A percentile compares a stretch with the other conserved stretches of the same genome.
Conservation (phyloP, 1,284 basidiomycete species). For the Vanrija pseudolonga region DNA sequence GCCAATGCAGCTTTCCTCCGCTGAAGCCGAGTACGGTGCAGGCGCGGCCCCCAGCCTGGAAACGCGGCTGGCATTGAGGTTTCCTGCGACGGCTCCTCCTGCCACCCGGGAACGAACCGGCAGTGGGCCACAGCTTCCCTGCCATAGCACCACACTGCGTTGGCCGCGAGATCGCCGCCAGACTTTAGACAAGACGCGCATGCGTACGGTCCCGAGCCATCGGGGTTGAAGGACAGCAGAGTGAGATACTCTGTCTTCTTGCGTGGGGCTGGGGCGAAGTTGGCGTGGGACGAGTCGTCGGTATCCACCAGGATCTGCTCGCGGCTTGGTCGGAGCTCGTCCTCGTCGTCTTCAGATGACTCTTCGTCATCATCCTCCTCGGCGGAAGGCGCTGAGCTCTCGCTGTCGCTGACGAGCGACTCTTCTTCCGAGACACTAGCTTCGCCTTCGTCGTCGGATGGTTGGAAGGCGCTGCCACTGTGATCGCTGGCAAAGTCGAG, state of each 20-base stretch:
- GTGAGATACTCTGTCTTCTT: not conserved
- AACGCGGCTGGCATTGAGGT: no score
- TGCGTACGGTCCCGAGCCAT: not conserved
- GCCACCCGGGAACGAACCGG: not conserved
- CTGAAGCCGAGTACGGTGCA: no score
- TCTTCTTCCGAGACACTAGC: not conserved
- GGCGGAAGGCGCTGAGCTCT: no score
- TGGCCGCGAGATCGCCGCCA: not conserved
- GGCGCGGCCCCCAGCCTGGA: no score
- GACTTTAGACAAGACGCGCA: conserved; percentile 1
- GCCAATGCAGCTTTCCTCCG: no score
- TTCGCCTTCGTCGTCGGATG: not conserved
- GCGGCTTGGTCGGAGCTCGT: no score
- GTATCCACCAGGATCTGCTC: not conserved
- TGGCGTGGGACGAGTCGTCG: not conserved
- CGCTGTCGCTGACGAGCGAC: not conserved
- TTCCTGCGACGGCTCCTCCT: no score
- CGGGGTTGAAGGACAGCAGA: not conserved
- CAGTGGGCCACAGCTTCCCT: not conserved
- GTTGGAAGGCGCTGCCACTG: not conserved
- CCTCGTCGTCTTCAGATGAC: not conserved
- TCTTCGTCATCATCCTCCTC: conserved; percentile 1
- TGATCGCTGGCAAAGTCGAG: no score
- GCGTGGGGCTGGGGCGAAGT: not conserved
- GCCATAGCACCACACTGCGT: conserved; percentile 10